A percentile compares a stretch with the other conserved stretches of the same genome.
Evolutionary conservation across 441 rosid genomes (phyloP).

Genomic region (Croton laevigatus): DNA sequence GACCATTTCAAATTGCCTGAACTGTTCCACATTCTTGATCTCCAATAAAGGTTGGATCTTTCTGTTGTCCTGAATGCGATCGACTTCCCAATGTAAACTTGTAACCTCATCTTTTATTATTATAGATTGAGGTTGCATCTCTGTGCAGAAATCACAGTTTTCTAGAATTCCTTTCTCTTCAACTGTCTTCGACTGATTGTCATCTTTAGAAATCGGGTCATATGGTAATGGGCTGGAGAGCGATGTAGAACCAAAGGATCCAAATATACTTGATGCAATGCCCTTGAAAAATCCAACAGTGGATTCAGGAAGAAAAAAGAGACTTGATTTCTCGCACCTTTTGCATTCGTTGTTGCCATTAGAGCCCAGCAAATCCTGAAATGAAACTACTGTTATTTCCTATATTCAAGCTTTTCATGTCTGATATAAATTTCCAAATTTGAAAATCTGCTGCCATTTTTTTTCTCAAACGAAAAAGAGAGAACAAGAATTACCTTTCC

Average conservation of each 20-base stretch:
- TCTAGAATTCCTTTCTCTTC: slow-evolving; percentile 33
- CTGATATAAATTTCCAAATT: background rate
- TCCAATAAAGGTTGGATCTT: slow-evolving; percentile 24
- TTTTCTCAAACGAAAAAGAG: background rate
- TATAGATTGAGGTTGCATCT: slow-evolving; percentile 25
- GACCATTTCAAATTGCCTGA: slow-evolving; percentile 75
- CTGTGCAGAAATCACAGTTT: slow-evolving; percentile 33
- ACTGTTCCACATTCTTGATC: slow-evolving; percentile 26
- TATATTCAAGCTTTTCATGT: background rate
- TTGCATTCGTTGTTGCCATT: slow-evolving; percentile 29
- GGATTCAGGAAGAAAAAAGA: slow-evolving; percentile 55
- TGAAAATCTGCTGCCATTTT: background rate
- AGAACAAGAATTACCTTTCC: slow-evolving; percentile 49
- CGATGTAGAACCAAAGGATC: slow-evolving; percentile 47
- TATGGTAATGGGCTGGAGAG: slow-evolving; percentile 33
- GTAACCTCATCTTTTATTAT: slow-evolving; percentile 23
- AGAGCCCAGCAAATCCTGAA: slow-evolving; percentile 48
- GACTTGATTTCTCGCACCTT: slow-evolving; percentile 33
- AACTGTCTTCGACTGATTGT: slow-evolving; percentile 30
- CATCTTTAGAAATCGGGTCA: slow-evolving; percentile 36
- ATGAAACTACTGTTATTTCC: slow-evolving; percentile 17
- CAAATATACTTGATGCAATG: slow-evolving; percentile 54
- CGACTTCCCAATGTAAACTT: slow-evolving; percentile 29
- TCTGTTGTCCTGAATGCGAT: slow-evolving; percentile 28
- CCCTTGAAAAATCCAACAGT: slow-evolving; percentile 65